phyloP scores from a whole-genome alignment of 371 early-diverging fungal genomes.

The Funneliformis caledonium region DNA sequence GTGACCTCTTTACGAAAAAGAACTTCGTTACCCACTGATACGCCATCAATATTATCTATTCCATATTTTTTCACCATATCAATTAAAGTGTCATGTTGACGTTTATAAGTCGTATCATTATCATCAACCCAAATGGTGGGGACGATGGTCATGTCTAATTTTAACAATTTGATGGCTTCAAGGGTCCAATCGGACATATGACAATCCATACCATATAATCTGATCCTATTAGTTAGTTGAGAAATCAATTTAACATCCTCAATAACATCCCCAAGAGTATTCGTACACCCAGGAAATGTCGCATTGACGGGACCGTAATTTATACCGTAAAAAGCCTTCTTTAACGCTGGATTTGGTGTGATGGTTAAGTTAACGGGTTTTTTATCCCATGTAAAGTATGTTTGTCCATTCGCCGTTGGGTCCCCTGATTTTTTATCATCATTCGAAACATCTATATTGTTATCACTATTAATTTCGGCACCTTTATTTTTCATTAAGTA shows the following conservation, averaged over 20 bases:
- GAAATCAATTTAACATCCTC: slow-evolving; percentile 51
- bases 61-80: slow-evolving; percentile 46
- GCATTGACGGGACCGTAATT: slow-evolving; percentile 50
- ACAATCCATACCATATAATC: slow-evolving; percentile 52
- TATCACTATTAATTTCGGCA: neutral
- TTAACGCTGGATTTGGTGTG: slow-evolving; percentile 37
- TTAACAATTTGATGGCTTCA: slow-evolving; percentile 48
- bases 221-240: slow-evolving; percentile 47
- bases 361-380: slow-evolving; percentile 40
- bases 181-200: slow-evolving; percentile 45
- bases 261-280: slow-evolving; percentile 45
- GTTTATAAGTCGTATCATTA: slow-evolving; percentile 45
- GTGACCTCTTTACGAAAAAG: slow-evolving; percentile 43
- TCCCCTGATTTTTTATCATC: neutral
- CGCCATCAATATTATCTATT: slow-evolving; percentile 45
- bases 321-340: slow-evolving; percentile 50
- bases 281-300: slow-evolving; percentile 47
- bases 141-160: slow-evolving; percentile 48
- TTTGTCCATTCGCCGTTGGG: neutral
- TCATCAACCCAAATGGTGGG: slow-evolving; percentile 52
- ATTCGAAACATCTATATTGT: neutral
- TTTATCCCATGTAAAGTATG: slow-evolving; percentile 12
- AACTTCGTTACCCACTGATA: slow-evolving; percentile 53
- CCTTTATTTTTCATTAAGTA: neutral
- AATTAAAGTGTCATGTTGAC: slow-evolving; percentile 46